Evolutionary conservation across 2,329 filamentous ascomycete species (phyloP).

Genomic region (Fusarium pseudograminearum): DNA sequence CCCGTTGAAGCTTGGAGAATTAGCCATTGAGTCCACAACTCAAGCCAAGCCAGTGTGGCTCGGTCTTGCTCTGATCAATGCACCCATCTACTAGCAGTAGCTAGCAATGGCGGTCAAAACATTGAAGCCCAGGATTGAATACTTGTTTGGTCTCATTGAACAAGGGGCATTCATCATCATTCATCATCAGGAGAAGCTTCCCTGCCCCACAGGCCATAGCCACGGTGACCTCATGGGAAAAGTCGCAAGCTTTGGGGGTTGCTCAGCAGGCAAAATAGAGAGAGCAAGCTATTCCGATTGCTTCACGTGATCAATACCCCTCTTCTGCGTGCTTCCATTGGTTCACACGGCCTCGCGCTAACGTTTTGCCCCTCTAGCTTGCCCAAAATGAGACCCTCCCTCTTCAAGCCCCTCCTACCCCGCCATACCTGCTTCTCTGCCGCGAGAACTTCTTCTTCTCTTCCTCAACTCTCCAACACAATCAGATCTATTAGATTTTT

Average conservation of each 20-base stretch:
- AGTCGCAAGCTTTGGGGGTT: conserved; percentile 4
- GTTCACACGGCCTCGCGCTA: conserved; percentile 50
- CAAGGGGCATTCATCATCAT: conserved; percentile 24
- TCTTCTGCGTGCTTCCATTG: conserved; percentile 42
- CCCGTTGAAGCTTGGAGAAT: conserved; percentile 38
- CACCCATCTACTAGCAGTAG: conserved; percentile 6
- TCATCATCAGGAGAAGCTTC: conserved; percentile 37
- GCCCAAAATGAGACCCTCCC: conserved; percentile 60
- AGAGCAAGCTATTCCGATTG: conserved; percentile 34
- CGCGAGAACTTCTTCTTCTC: conserved; percentile 57
- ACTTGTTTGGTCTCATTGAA: conserved; percentile 14
- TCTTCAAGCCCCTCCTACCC: conserved; percentile 62
- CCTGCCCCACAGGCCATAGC: conserved; percentile 36
- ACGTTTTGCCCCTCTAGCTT: conserved; percentile 57
- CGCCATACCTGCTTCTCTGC: conserved; percentile 58
- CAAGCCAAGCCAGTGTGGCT: conserved; percentile 10
- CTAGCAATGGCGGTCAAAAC: conserved; percentile 38
- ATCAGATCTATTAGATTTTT: conserved; percentile 59
- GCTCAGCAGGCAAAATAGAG: conserved; percentile 21
- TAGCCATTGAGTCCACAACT: conserved; percentile 31
- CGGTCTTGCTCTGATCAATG: conserved; percentile 20
- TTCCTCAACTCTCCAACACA: conserved; percentile 58
- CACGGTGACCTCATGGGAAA: conserved; percentile 47
- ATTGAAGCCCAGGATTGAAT: conserved; percentile 13
- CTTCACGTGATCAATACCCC: conserved; percentile 50